Base-by-base conservation (phyloP, 192 early-diverging fungal genomes). In the Coemansia sp. region DNA sequence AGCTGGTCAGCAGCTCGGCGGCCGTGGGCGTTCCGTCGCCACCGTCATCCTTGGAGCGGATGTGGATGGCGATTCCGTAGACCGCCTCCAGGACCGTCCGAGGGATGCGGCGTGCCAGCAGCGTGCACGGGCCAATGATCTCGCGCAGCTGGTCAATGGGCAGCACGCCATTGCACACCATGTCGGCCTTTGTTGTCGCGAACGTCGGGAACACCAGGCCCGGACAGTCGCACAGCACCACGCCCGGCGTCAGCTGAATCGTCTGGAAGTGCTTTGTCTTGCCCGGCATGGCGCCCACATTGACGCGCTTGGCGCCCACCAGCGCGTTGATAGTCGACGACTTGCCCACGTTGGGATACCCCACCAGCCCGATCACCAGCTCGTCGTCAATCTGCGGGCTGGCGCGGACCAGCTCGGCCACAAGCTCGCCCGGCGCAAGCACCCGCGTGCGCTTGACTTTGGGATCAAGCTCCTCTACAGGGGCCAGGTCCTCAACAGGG, bases 251-350 rank as follows among this genome's bases (percentile, higher is more conserved):
- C 56, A 99, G 78, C 38, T 92, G 87, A 51, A 99, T 90, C 25
- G 96, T 97, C 77, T 99, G 96, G 77, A 99, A 99, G 66, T 99
- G 96, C 78, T 98, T 98, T 46, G 96, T 99, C 57, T 98, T 99
- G 53, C 96, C 96, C 16, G 96, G 96, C 16, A 94, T 99, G 22
- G 96, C 80, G 9, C 89, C 88, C 13, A 99, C 94, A 5, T 95
- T 89, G 21, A 99, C 96, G 35, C 82, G 77, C 56, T 95, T 95
- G 26, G 92, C 80, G 10, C 95, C 95, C 39, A 94, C 82, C 23
- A 99, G 76, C 11, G 95, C 91, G 77, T 99, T 99, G 64, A 99
- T 88, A 18, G 95, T 99, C 37, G 90, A 94, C 20, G 90, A 94
- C 74, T 99, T 99, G 68, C 96, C 96, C 37, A 99, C 96, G 77